Evolutionary conservation across 495 filamentous ascomycete species (phyloP).

Genomic region (Paragyromitra xinjiangensis): DNA sequence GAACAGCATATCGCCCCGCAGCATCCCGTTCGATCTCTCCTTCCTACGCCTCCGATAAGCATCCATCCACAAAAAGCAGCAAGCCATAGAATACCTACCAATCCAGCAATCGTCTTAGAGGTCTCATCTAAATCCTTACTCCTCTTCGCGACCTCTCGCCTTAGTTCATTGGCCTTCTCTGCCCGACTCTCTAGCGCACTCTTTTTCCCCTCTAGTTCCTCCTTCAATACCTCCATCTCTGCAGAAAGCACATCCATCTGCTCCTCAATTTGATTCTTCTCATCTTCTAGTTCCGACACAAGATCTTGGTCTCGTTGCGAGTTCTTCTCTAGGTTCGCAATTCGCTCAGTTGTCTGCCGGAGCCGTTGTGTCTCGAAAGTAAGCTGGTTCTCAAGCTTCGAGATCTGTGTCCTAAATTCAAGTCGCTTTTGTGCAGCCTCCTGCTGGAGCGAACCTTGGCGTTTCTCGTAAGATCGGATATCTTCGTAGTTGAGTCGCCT

Average conservation of each 20-base stretch:
- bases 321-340: conserved; percentile 71
- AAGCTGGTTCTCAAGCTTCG: conserved; percentile 78
- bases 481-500: conserved; percentile 83
- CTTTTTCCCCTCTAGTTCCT: conserved; percentile 73
- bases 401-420: conserved; percentile 84
- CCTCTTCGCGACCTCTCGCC: conserved; percentile 83
- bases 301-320: conserved; percentile 71
- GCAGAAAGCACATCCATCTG: conserved; percentile 75
- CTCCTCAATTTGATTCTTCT: conserved; percentile 78
- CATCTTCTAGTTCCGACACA: conserved; percentile 72
- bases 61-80: not conserved
- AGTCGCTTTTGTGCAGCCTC: conserved; percentile 85
- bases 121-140: conserved; percentile 82
- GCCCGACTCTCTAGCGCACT: conserved; percentile 71
- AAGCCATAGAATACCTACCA: conserved; percentile 56
- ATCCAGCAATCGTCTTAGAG: conserved; percentile 74
- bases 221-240: conserved; percentile 77
- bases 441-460: conserved; percentile 89
- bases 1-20: conserved; percentile 79
- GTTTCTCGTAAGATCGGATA: conserved; percentile 90
- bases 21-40: conserved; percentile 82
- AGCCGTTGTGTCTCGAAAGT: conserved; percentile 78
- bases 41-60: conserved; percentile 61
- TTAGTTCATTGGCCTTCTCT: conserved; percentile 81
- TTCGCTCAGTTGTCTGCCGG: conserved; percentile 71